Evolutionary conservation across 768 basidiomycete genomes (phyloP).

Genomic region (Auricularia cornea): DNA sequence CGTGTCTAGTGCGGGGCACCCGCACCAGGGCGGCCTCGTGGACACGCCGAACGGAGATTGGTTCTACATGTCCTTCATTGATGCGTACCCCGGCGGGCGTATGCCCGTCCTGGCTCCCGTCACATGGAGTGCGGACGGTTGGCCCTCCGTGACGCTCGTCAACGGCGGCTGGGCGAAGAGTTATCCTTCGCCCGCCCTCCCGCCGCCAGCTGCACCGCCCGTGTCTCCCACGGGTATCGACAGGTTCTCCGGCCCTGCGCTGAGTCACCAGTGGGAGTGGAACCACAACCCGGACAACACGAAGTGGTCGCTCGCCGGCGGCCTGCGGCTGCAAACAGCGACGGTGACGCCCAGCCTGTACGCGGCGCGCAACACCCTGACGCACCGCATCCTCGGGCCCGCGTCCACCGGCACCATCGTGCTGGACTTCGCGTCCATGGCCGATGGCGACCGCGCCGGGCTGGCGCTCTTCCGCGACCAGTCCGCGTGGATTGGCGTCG

Average conservation of each 20-base stretch:
- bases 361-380: slow-evolving; percentile 7
- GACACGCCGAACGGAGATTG: background rate
- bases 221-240: slow-evolving; percentile 1
- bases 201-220: background rate
- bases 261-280: slow-evolving; percentile 4
- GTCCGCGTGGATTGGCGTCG: slow-evolving; percentile 3
- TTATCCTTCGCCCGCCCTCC: background rate
- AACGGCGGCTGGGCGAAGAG: background rate
- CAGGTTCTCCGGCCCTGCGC: too few species aligned
- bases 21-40: slow-evolving; percentile 2
- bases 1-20: background rate
- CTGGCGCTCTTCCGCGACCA: slow-evolving; percentile 6
- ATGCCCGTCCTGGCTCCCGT: background rate
- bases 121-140: slow-evolving; percentile 2
- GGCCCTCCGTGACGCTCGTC: background rate
- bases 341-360: slow-evolving; percentile 1
- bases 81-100: slow-evolving; percentile 1
- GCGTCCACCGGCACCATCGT: slow-evolving; percentile 6
- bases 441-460: slow-evolving; percentile 4
- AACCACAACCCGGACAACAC: slow-evolving; percentile 3
- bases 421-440: slow-evolving; percentile 4
- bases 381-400: slow-evolving; percentile 6
- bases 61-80: slow-evolving; percentile 4
- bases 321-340: slow-evolving; percentile 5
- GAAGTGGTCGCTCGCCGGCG: background rate